These are phyloP conservation scores for Podaxis sp. DNA, from an alignment of 768 basidiomycete species.

Conservation along the genomic window DNA sequence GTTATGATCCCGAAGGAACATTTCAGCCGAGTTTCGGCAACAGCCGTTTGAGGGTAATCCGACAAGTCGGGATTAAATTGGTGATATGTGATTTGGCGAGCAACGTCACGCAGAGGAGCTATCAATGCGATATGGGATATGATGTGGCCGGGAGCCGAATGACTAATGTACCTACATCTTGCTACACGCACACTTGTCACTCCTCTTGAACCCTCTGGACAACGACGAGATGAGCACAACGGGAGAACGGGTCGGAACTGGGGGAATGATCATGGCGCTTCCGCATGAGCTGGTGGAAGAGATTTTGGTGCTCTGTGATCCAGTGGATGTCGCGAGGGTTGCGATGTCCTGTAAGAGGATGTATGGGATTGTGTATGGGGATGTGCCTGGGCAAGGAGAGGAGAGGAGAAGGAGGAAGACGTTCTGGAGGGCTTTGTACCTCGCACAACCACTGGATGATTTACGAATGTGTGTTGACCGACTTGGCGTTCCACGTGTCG, in stretches of 20 bases:
- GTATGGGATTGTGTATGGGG: not conserved
- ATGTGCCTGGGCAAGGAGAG: not conserved
- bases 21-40: no score
- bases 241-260: not conserved
- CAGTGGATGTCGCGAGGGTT: conserved; percentile 50
- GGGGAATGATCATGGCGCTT: conserved; percentile 27
- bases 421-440: conserved; percentile 66
- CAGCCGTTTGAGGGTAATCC: no score
- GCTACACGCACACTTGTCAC: no score
- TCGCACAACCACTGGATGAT: conserved; percentile 60
- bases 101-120: no score
- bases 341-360: conserved; percentile 45
- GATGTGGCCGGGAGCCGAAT: no score
- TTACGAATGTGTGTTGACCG: conserved; percentile 43
- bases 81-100: no score
- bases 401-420: conserved; percentile 21
- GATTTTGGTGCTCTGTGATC: conserved; percentile 54
- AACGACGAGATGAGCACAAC: not conserved
- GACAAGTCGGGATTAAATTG: no score
- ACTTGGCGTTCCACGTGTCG: not conserved
- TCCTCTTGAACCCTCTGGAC: not conserved
- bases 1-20: no score
- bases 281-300: conserved; percentile 59
- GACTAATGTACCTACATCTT: no score
- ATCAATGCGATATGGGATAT: no score